phyloP scores from a whole-genome alignment of 495 filamentous ascomycete species.

The Penicillium simplicissimum region DNA sequence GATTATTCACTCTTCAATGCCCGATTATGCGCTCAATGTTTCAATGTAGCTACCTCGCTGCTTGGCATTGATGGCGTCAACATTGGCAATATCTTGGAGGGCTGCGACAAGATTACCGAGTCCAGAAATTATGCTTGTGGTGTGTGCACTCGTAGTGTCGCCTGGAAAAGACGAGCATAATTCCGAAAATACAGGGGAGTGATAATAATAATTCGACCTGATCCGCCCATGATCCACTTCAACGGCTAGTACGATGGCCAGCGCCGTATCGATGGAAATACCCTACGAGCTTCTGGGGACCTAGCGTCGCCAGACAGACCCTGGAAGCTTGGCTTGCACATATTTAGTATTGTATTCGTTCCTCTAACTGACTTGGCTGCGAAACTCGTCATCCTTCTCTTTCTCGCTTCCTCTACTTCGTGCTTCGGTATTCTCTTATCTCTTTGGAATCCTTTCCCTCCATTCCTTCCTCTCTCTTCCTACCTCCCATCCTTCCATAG shows the following conservation, averaged over 20 bases:
- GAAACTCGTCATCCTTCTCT: slow-evolving; percentile 16
- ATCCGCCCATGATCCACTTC: slow-evolving; percentile 14
- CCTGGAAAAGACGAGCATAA: neutral
- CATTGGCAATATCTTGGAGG: no score
- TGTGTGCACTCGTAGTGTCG: neutral
- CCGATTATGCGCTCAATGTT: neutral
- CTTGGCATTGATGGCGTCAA: neutral
- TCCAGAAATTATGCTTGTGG: neutral
- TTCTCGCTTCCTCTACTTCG: slow-evolving; percentile 7
- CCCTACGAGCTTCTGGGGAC: slow-evolving; percentile 20
- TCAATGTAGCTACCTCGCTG: neutral
- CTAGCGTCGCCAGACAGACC: slow-evolving; percentile 27
- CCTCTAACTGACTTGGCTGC: slow-evolving; percentile 16
- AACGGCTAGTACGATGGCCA: slow-evolving; percentile 20
- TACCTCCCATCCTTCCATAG: neutral
- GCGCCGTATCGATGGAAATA: slow-evolving; percentile 16
- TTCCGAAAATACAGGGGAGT: neutral
- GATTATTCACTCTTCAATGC: neutral
- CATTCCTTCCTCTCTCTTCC: slow-evolving; percentile 10
- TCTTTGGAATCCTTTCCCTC: neutral
- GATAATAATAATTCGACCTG: slow-evolving; percentile 1
- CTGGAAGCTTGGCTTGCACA: slow-evolving; percentile 35
- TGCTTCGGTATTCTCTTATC: slow-evolving; percentile 13
- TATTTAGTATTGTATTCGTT: slow-evolving; percentile 27
- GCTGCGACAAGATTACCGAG: neutral